Evolutionary conservation across 148 eudicot species (phyloP).

Genomic region (Cornus controversa): DNA sequence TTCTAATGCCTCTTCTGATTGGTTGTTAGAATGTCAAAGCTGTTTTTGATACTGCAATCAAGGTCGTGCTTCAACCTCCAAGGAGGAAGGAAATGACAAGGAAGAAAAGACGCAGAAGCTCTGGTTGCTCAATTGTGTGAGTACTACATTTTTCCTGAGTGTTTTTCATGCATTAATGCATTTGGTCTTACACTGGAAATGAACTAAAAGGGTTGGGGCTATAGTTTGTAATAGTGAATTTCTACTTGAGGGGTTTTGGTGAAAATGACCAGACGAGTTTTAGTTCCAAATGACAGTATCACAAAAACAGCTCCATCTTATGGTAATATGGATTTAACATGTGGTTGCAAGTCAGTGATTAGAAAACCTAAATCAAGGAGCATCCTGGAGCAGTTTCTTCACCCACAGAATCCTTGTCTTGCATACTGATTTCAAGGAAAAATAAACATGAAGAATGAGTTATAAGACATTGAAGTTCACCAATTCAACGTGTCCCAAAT

Average conservation of each 20-base stretch:
- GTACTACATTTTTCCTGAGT: constrained; percentile 21
- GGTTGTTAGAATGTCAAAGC: constrained; percentile 80
- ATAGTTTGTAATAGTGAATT: not conserved
- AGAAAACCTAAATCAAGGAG: too few species aligned
- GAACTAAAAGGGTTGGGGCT: not conserved
- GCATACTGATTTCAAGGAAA: too few species aligned
- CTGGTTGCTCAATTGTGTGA: constrained; percentile 84
- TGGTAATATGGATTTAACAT: not conserved
- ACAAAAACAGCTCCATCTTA: not conserved
- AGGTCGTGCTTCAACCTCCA: constrained; percentile 97
- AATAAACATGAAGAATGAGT: too few species aligned
- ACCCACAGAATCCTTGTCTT: too few species aligned
- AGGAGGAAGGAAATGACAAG: constrained; percentile 70
- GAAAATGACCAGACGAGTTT: not conserved
- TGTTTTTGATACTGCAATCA: constrained; percentile 81
- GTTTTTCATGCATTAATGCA: not conserved
- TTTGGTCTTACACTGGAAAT: not conserved
- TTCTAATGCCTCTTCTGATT: not conserved
- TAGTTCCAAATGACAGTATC: not conserved
- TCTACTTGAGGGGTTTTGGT: not conserved
- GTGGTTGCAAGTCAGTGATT: not conserved
- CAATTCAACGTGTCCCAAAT: too few species aligned
- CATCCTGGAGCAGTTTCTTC: too few species aligned
- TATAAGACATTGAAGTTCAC: too few species aligned
- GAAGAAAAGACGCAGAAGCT: constrained; percentile 55